Base-by-base conservation (phyloP, 306 rosid species). In the Vigna radiata region DNA sequence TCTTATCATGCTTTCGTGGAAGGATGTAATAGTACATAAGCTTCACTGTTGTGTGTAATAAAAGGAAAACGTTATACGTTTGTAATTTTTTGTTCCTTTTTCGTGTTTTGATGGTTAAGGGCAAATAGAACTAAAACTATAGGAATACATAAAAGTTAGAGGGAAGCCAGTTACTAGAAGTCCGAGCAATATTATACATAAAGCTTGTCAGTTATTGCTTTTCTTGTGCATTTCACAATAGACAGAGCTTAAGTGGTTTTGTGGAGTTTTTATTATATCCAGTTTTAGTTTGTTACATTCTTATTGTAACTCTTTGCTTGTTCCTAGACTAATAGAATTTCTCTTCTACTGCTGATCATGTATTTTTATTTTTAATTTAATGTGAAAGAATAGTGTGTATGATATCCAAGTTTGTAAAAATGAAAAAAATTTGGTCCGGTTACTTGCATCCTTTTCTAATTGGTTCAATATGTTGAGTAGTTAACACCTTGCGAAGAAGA, bases 401-500 rank as follows among this genome's bases (percentile, higher is more conserved):
- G 49, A 21, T 75, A 52, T 75, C 63, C 33, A 71, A 25, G 41
- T n/a, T 46, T 78, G 68, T 58, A 75, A 61, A 60, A 79, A n/a
- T 83, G 74, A 43, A 75, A 68, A 14, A 16, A 64, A 6, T 62
- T 65, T 67, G 61, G 80, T 78, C 65, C 43, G 46, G 59, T 74
- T 83, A 46, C 69, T 14, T 77, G 75, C 77, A 66, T 41, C 23
- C 23, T 23, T 83, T 94, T 87, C 96, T 91, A 79, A 94, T 89
- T 36, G 79, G 72, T 88, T 87, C 78, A 86, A 90, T 89, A 87
- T 93, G 88, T 86, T 82, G 82, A 94, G 98, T 90, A 92, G 88
- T 89, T 89, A 84, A 87, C 79, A 88, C 89, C 72, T 91, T 88
- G 86, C 85, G 83, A 87, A 86, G 97, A 94, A 88, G 97, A 94